Percentiles rank a stretch among this genome's conserved stretches.
Evolutionary conservation across 257 asterid genomes (phyloP).

Genomic region (Fraxinus quadrangulata): DNA sequence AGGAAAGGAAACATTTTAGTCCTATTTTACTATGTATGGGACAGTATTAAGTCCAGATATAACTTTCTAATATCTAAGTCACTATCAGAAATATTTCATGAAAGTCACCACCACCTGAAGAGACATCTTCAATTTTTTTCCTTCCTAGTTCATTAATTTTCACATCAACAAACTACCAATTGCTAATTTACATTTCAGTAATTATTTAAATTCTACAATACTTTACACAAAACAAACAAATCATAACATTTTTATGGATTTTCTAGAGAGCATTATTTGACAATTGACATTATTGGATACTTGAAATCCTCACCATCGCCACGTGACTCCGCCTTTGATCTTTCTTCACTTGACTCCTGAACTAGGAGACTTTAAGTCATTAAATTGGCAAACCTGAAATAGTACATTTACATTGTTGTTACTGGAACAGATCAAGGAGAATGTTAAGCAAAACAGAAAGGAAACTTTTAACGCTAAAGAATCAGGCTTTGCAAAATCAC

Average conservation of each 20-base stretch:
- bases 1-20: conserved; percentile 13
- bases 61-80: neutral
- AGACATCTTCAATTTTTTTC: neutral
- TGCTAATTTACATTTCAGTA: neutral
- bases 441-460: neutral
- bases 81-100: conserved; percentile 7
- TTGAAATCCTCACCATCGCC: conserved; percentile 48
- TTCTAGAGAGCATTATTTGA: conserved; percentile 25
- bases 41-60: neutral
- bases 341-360: conserved; percentile 28
- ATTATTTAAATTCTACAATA: neutral
- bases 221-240: conserved; percentile 6
- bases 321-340: conserved; percentile 35
- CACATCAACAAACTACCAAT: neutral
- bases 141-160: neutral
- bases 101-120: neutral
- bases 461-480: neutral
- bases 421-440: neutral
- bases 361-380: neutral
- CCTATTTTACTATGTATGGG: neutral
- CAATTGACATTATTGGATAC: conserved; percentile 26
- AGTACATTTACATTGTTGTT: neutral
- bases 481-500: neutral
- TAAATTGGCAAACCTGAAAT: neutral
- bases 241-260: conserved; percentile 9